These are phyloP conservation scores for Kwoniella europaea DNA, from an alignment of 768 basidiomycete species.

Conservation along the genomic window DNA sequence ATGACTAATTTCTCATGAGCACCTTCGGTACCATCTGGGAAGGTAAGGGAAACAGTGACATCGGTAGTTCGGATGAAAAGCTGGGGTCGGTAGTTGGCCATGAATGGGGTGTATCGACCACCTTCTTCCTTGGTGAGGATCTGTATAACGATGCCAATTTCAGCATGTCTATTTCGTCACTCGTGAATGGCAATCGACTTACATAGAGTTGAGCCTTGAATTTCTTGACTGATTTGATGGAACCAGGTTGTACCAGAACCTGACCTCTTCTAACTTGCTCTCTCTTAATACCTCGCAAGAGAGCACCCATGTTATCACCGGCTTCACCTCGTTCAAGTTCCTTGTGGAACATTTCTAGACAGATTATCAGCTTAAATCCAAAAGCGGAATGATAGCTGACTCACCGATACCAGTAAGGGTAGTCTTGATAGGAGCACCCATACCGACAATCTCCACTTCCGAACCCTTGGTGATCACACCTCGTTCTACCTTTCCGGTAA, in stretches of 20 bases:
- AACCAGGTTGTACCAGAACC: conserved; percentile 83
- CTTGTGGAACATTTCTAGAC: conserved; percentile 97
- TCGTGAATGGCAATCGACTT: conserved; percentile 16
- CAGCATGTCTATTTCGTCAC: not conserved
- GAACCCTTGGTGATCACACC: conserved; percentile 86
- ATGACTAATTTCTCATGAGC: conserved; percentile 93
- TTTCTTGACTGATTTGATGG: conserved; percentile 91
- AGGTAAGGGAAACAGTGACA: conserved; percentile 79
- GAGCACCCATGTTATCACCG: conserved; percentile 98
- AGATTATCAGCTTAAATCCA: conserved; percentile 13
- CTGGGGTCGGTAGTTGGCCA: conserved; percentile 91
- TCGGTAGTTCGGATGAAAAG: conserved; percentile 95
- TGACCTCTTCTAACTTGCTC: conserved; percentile 94
- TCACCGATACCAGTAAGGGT: conserved; percentile 90
- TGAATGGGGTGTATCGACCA: conserved; percentile 69
- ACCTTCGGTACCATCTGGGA: conserved; percentile 82
- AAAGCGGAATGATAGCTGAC: conserved; percentile 43
- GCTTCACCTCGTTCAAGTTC: conserved; percentile 97
- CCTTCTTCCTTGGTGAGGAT: conserved; percentile 85
- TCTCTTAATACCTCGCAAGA: conserved; percentile 95
- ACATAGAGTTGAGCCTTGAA: conserved; percentile 90
- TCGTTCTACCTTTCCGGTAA: conserved; percentile 92
- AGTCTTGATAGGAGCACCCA: conserved; percentile 81
- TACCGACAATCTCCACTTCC: conserved; percentile 91
- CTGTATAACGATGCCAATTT: conserved; percentile 56